phyloP scores from a whole-genome alignment of 306 rosid genomes.

The Cicer judaicum region DNA sequence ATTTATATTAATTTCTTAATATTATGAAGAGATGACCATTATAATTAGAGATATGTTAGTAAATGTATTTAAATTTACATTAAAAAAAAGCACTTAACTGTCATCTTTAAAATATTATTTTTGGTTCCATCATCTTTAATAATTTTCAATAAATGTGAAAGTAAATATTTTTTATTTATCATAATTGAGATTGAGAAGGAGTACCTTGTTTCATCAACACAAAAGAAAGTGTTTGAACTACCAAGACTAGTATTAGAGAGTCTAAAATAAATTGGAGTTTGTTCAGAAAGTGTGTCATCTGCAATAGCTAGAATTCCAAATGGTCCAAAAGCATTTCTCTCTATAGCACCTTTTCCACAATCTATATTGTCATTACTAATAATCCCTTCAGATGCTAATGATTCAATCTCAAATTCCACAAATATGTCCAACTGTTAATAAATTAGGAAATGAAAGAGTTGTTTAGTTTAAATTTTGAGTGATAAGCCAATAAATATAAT shows the following conservation, averaged over 20 bases:
- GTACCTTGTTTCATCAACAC: conserved; percentile 72
- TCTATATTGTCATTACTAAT: conserved; percentile 36
- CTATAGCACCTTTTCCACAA: conserved; percentile 62
- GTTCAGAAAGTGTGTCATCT: conserved; percentile 69
- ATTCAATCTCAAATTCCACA: conserved; percentile 67
- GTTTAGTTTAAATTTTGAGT: neutral
- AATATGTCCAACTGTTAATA: conserved; percentile 64
- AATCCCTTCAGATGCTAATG: conserved; percentile 24
- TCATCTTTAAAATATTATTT: no score
- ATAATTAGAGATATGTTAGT: no score
- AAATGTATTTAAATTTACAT: no score
- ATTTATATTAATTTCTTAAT: no score
- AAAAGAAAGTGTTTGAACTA: conserved; percentile 56
- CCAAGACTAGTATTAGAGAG: conserved; percentile 44
- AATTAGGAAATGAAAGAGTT: neutral
- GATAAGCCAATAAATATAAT: neutral
- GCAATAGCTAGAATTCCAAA: conserved; percentile 76
- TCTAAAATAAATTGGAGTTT: conserved; percentile 67
- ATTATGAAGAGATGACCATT: no score
- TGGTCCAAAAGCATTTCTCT: conserved; percentile 69
- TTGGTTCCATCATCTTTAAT: no score
- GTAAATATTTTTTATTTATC: no score
- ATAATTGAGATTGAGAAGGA: no score
- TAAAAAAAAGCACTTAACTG: no score
- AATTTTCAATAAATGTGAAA: no score